Conservation (phyloP, 352 stramenopile genomes). For the Globisporangium apiculatum region DNA sequence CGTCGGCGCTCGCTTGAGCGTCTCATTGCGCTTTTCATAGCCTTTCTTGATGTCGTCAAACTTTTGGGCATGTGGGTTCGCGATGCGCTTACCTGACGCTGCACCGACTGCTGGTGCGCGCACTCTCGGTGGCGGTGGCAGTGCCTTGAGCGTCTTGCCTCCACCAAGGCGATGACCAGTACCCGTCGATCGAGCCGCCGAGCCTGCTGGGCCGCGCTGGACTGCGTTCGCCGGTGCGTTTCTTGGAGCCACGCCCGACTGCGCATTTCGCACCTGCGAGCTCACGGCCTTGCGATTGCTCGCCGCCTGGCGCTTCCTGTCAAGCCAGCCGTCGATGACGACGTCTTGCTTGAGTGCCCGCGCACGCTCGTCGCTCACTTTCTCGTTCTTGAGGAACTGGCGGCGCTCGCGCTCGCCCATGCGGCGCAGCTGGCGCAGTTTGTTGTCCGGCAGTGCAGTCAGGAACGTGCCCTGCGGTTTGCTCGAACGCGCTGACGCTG, state of each 20-base stretch:
- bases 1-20: conserved; percentile 29
- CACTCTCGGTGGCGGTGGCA: conserved; percentile 36
- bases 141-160: conserved; percentile 6
- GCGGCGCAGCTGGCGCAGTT: conserved; percentile 48
- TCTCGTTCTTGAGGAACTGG: conserved; percentile 52
- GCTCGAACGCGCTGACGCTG: conserved; percentile 9
- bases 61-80: conserved; percentile 51
- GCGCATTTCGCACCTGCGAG: conserved; percentile 18
- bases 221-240: neutral
- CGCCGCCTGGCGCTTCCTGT: conserved; percentile 55
- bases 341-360: conserved; percentile 54
- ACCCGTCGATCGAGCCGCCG: conserved; percentile 6
- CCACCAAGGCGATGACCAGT: conserved; percentile 8
- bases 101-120: conserved; percentile 34
- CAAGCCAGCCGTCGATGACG: conserved; percentile 67
- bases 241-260: neutral
- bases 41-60: conserved; percentile 62
- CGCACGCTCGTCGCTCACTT: conserved; percentile 23
- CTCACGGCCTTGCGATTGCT: conserved; percentile 40
- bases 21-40: conserved; percentile 48
- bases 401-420: conserved; percentile 62
- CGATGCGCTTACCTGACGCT: conserved; percentile 44
- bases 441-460: conserved; percentile 51
- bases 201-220: neutral
- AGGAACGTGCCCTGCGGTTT: conserved; percentile 34